A percentile compares a stretch with the other conserved stretches of the same genome.
phyloP scores from a whole-genome alignment of 371 early-diverging fungal species.

The Batkoa obscura region DNA sequence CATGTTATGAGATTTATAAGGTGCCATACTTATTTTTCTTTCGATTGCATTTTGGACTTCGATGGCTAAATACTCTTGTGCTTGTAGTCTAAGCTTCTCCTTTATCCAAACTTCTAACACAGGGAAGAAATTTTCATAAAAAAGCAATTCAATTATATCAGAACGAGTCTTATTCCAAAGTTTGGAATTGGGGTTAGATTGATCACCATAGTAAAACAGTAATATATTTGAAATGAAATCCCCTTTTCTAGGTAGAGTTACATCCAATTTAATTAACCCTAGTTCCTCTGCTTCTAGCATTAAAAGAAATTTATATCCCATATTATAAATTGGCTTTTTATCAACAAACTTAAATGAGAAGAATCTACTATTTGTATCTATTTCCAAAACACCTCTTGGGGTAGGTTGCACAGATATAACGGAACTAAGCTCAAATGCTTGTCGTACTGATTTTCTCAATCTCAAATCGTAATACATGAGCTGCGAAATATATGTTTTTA shows the following conservation, averaged over 20 bases:
- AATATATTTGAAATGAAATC: slow-evolving; percentile 29
- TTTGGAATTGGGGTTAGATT: slow-evolving; percentile 33
- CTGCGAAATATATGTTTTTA: slow-evolving; percentile 24
- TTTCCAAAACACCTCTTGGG: slow-evolving; percentile 47
- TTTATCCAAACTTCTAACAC: slow-evolving; percentile 49
- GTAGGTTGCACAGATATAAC: slow-evolving; percentile 64
- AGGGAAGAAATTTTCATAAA: slow-evolving; percentile 46
- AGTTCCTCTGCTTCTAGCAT: slow-evolving; percentile 56
- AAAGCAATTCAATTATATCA: slow-evolving; percentile 34
- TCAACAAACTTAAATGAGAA: slow-evolving; percentile 68
- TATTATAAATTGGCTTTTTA: slow-evolving; percentile 44
- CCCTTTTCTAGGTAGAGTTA: slow-evolving; percentile 39
- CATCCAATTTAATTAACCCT: slow-evolving; percentile 42
- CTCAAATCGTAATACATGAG: slow-evolving; percentile 67
- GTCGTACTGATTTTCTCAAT: slow-evolving; percentile 61
- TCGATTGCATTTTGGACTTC: slow-evolving; percentile 40
- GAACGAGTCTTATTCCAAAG: slow-evolving; percentile 68
- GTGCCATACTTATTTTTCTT: slow-evolving; percentile 27
- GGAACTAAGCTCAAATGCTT: slow-evolving; percentile 42
- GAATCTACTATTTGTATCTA: slow-evolving; percentile 63
- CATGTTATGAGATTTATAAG: slow-evolving; percentile 10
- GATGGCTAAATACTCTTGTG: slow-evolving; percentile 47
- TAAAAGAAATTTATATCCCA: slow-evolving; percentile 27
- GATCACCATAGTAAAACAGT: slow-evolving; percentile 39
- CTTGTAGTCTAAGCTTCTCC: slow-evolving; percentile 47